These are phyloP conservation scores for Polyporus tsugae DNA, from an alignment of 1,284 basidiomycete genomes.

Conservation along the genomic window DNA sequence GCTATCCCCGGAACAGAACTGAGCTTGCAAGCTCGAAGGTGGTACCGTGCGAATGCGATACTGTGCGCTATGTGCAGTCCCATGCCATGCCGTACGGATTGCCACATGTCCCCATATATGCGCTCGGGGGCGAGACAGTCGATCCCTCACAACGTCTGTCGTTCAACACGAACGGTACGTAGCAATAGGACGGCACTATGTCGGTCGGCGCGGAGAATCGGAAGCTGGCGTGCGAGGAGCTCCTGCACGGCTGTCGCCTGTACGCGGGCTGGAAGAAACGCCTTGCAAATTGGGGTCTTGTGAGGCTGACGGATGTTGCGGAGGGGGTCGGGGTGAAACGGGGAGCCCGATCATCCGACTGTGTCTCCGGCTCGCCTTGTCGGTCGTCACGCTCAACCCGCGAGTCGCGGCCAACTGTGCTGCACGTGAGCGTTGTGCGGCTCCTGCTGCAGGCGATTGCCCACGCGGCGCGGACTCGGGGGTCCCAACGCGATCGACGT, in stretches of 20 bases:
- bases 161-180: neutral
- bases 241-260: constrained; percentile 13
- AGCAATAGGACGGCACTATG: constrained; percentile 26
- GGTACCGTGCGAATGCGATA: constrained; percentile 9
- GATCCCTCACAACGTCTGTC: neutral
- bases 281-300: constrained; percentile 28
- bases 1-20: constrained; percentile 1
- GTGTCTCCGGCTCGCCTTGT: constrained; percentile 63
- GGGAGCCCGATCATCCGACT: constrained; percentile 72
- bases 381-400: constrained; percentile 70
- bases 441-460: constrained; percentile 18
- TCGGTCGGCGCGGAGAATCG: constrained; percentile 33
- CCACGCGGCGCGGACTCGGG: constrained; percentile 30
- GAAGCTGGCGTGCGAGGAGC: constrained; percentile 30
- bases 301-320: constrained; percentile 30
- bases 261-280: constrained; percentile 11
- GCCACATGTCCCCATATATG: neutral
- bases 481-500: constrained; percentile 30
- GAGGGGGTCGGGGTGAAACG: constrained; percentile 43
- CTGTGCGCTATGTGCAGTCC: neutral
- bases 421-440: constrained; percentile 54
- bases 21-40: constrained; percentile 1
- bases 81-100: constrained; percentile 4
- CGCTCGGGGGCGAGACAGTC: neutral
- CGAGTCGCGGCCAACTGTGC: constrained; percentile 69